These are phyloP conservation scores for Misopates orontium DNA, from an alignment of 257 asterid genomes.

Conservation along the genomic window DNA sequence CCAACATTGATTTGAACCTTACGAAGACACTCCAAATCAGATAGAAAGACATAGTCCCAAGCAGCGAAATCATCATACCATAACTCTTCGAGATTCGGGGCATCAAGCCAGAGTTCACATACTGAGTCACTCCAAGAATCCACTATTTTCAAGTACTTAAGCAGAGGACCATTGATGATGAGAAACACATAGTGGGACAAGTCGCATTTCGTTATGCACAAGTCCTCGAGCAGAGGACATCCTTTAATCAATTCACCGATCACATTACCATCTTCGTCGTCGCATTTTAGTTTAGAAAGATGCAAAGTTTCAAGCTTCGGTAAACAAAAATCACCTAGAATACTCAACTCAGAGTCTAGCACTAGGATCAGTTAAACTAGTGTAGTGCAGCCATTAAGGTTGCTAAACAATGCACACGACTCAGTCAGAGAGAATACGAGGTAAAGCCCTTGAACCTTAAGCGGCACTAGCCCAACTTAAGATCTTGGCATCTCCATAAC, in stretches of 20 bases:
- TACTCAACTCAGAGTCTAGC: not conserved
- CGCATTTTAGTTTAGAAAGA: not conserved
- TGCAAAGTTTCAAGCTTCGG: not conserved
- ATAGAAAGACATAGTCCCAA: too few relatives aligned
- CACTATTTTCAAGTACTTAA: not conserved
- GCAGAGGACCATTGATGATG: not conserved
- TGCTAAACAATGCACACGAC: not conserved
- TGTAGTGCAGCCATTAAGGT: not conserved
- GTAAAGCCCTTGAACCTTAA: not conserved
- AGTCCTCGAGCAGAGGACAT: not conserved
- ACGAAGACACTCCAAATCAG: not conserved
- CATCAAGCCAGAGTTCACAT: not conserved
- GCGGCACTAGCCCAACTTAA: not conserved
- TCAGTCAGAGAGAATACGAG: not conserved
- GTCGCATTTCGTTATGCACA: not conserved
- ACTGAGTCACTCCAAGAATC: not conserved
- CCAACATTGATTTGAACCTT: conserved; percentile 7
- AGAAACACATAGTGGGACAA: not conserved
- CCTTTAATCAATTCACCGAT: not conserved
- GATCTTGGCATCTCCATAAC: not conserved
- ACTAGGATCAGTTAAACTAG: not conserved
- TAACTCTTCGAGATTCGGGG: not conserved
- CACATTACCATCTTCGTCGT: too few relatives aligned
- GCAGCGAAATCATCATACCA: not conserved
- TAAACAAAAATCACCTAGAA: not conserved